Conservation (phyloP, 1,139 yeast genomes). For the Geotrichum reessii region DNA sequence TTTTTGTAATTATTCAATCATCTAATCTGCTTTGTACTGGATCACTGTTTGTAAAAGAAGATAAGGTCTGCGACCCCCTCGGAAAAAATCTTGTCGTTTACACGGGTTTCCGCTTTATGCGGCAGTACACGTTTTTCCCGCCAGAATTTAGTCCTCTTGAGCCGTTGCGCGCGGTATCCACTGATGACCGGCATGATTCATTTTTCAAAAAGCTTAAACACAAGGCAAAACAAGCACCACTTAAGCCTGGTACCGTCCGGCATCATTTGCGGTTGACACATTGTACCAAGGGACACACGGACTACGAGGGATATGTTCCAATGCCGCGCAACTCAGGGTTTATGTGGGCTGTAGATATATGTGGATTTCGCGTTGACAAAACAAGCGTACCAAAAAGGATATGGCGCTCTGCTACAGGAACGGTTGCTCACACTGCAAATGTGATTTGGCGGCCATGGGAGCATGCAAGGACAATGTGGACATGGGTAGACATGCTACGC, state of each 20-base stretch:
- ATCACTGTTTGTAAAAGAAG: conserved; percentile 27
- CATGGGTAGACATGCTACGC: background rate
- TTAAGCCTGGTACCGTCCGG: conserved; percentile 27
- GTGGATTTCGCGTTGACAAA: conserved; percentile 33
- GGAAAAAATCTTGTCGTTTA: conserved; percentile 39
- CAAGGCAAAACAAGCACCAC: background rate
- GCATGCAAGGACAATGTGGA: background rate
- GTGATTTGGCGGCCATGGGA: background rate
- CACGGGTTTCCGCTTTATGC: conserved; percentile 55
- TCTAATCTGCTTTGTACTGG: background rate
- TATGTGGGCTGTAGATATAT: conserved; percentile 51
- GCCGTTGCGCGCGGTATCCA: background rate
- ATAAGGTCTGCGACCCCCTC: conserved; percentile 40
- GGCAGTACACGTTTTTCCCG: conserved; percentile 43
- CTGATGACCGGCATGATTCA: background rate
- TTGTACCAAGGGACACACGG: conserved; percentile 51
- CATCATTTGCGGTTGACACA: conserved; percentile 49
- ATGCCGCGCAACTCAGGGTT: conserved; percentile 41
- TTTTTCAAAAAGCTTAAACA: background rate
- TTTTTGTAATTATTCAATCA: background rate
- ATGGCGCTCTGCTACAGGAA: background rate
- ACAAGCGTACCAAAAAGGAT: background rate
- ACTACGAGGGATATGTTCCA: conserved; percentile 41
- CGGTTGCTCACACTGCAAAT: background rate
- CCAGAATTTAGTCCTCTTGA: conserved; percentile 24